phyloP scores from a whole-genome alignment of 108 stramenopile species.

The Parietichytrium sp. region DNA sequence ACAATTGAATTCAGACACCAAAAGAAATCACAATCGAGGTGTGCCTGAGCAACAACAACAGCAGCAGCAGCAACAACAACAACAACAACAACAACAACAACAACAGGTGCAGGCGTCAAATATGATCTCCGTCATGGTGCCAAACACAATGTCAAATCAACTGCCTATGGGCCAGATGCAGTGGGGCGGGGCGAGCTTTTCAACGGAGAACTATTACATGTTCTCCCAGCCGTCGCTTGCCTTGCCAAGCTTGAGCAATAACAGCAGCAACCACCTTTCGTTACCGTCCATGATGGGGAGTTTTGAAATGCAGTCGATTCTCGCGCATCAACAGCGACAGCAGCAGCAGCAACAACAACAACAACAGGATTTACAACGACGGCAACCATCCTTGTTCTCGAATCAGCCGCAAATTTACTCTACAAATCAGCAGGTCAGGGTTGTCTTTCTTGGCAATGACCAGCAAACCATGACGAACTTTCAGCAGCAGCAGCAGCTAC shows the following conservation, averaged over 20 bases:
- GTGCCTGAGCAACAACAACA: no score
- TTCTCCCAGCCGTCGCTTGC: background rate
- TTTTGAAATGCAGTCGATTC: background rate
- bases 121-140: background rate
- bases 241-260: background rate
- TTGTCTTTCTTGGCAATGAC: background rate
- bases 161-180: background rate
- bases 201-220: background rate
- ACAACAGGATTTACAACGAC: background rate
- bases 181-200: background rate
- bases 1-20: no score
- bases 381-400: no score
- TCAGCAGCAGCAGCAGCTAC: background rate
- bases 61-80: background rate
- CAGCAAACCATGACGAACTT: background rate
- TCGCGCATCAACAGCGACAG: background rate
- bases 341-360: conserved; percentile 16
- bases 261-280: background rate
- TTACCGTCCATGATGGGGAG: background rate
- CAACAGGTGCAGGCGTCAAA: background rate
- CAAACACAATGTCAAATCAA: background rate
- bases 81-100: background rate
- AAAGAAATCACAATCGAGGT: no score
- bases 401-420: no score
- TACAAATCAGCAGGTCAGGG: background rate